phyloP scores from a whole-genome alignment of 2,329 filamentous ascomycete genomes.

The Colletotrichum sp. region DNA sequence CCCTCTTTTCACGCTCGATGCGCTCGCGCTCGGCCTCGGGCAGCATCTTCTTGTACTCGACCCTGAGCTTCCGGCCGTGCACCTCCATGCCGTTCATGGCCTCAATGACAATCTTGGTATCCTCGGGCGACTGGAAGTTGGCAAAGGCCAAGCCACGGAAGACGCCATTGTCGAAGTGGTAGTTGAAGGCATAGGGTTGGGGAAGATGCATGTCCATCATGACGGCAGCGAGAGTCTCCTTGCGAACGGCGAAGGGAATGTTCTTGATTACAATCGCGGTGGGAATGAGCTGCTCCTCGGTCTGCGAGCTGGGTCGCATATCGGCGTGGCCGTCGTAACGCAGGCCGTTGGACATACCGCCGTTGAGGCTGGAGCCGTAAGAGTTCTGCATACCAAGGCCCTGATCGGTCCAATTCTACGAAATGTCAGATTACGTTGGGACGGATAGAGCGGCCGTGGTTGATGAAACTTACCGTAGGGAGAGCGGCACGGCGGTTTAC shows the following conservation, averaged over 20 bases:
- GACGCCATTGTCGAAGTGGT: slow-evolving; percentile 98
- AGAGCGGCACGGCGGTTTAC: slow-evolving; percentile 65
- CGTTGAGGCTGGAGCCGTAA: slow-evolving; percentile 32
- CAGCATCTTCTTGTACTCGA: slow-evolving; percentile 99
- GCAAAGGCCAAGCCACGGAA: slow-evolving; percentile 96
- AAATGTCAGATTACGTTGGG: not conserved
- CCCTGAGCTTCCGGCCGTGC: slow-evolving; percentile 89
- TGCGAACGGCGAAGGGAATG: slow-evolving; percentile 97
- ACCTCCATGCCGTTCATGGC: slow-evolving; percentile 95
- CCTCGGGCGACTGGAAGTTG: slow-evolving; percentile 95
- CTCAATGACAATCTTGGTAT: slow-evolving; percentile 91
- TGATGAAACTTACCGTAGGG: slow-evolving; percentile 66
- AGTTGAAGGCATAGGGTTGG: slow-evolving; percentile 98
- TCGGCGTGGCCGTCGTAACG: slow-evolving; percentile 38
- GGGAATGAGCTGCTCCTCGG: slow-evolving; percentile 87
- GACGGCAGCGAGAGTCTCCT: slow-evolving; percentile 88
- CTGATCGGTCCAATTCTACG: slow-evolving; percentile 58
- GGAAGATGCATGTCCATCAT: slow-evolving; percentile 96
- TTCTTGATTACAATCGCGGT: slow-evolving; percentile 99
- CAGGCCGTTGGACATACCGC: slow-evolving; percentile 42
- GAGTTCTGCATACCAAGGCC: slow-evolving; percentile 47
- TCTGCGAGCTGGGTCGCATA: slow-evolving; percentile 42
- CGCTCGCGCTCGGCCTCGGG: slow-evolving; percentile 92
- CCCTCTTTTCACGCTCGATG: slow-evolving; percentile 96
- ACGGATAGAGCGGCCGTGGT: not conserved